Evolutionary conservation across 2,329 filamentous ascomycete genomes (phyloP), one percentile per base, ranked within the genome.

Genomic region (Penicillium sp.): DNA sequence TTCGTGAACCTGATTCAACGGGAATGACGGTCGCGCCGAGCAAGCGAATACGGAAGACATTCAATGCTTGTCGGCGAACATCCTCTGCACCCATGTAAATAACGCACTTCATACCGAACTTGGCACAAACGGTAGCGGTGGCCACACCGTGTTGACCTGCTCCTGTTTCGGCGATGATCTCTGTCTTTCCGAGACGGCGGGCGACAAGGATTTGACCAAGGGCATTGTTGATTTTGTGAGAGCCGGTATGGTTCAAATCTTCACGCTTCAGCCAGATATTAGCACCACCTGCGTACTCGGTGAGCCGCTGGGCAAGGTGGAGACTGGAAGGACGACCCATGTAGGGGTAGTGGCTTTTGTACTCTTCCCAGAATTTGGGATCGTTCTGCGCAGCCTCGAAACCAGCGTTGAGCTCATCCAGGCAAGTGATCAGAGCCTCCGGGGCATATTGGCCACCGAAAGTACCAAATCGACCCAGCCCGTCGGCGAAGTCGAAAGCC

Each of bases 221-320:
- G 0, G 94, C 94, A 68, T 99, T 99, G 81, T 99, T 99, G 81
- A 99, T 97, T 84, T 99, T 99, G 83, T 99, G 94, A 59, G 90
- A 94, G 63, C 94, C 94, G 8, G 94, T 97, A 73, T 99, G 94
- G 77, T 97, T 97, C 54, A 97, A 81, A 72, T 99, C 94, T 77
- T 99, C 94, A 66, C 94, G 86, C 84, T 99, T 99, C 64, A 99
- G 79, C 88, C 93, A 99, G 79, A 99, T 96, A 70, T 92, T 96
- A 44, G 94, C 93, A 57, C 94, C 94, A 24, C 92, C 91, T 44
- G 91, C 92, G 68, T 93, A 80, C 70, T 95, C 88, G 0, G 93
- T 97, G 62, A 99, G 79, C 49, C 92, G 87, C 64, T 94, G 87
- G 1, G 94, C 94, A 49, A 92, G 79, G 77, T 99, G 94, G 49